phyloP scores from a whole-genome alignment of 2,329 filamentous ascomycete genomes.

The Penicillium occitanis region DNA sequence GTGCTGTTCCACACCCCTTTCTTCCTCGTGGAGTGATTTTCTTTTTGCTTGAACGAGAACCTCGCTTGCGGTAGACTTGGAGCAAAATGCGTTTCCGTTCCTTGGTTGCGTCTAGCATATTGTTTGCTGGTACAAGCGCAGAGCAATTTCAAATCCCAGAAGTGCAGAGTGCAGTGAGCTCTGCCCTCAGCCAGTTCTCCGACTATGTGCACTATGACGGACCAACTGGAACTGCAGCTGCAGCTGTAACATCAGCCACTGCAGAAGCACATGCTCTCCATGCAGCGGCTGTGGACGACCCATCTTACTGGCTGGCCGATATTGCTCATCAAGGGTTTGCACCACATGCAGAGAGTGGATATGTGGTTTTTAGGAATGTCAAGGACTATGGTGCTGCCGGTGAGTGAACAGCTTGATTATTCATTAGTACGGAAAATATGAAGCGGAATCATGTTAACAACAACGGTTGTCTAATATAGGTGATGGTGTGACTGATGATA shows the following conservation, averaged over 20 bases:
- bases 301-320: constrained; percentile 35
- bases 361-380: constrained; percentile 23
- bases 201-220: constrained; percentile 24
- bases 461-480: constrained; percentile 28
- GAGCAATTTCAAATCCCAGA: constrained; percentile 25
- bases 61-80: constrained; percentile 3
- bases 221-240: constrained; percentile 21
- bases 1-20: background rate
- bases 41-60: background rate
- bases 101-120: constrained; percentile 10
- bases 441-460: background rate
- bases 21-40: background rate
- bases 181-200: constrained; percentile 23
- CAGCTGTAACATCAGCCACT: constrained; percentile 7
- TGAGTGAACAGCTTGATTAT: constrained; percentile 5
- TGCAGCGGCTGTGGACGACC: constrained; percentile 22
- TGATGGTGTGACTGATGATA: constrained; percentile 56
- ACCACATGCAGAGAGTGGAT: constrained; percentile 16
- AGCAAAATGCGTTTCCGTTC: constrained; percentile 4
- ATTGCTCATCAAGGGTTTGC: constrained; percentile 32
- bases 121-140: constrained; percentile 24
- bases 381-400: constrained; percentile 36
- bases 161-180: constrained; percentile 25
- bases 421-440: background rate
- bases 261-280: background rate